A percentile compares a stretch with the other conserved stretches of the same genome.
These are phyloP conservation scores for Corylus heterophylla DNA, from an alignment of 306 rosid species.

Conservation along the genomic window DNA sequence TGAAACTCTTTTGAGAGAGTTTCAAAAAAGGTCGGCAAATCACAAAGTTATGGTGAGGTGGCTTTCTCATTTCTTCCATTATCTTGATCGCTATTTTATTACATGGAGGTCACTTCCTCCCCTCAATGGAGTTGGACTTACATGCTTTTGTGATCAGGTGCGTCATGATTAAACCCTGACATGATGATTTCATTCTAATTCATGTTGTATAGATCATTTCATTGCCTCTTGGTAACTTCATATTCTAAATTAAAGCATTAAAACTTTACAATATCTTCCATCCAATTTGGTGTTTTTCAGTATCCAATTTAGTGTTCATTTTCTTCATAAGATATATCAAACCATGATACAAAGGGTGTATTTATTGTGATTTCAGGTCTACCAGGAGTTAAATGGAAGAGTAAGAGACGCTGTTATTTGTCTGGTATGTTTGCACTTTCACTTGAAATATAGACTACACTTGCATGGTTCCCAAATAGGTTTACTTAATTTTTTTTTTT, in stretches of 20 bases:
- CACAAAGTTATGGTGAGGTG: slow-evolving; percentile 71
- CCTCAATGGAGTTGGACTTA: slow-evolving; percentile 55
- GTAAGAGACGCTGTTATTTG: slow-evolving; percentile 61
- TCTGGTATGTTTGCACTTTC: slow-evolving; percentile 43
- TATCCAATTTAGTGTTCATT: not conserved
- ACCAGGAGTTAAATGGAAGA: slow-evolving; percentile 58
- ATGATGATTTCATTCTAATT: not conserved
- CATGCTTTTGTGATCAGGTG: slow-evolving; percentile 71
- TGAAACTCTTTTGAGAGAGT: slow-evolving; percentile 64
- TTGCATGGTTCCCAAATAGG: not conserved
- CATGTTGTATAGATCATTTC: not conserved
- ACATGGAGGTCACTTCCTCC: slow-evolving; percentile 58
- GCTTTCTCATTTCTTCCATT: slow-evolving; percentile 60
- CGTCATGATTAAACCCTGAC: slow-evolving; percentile 16
- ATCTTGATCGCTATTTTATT: slow-evolving; percentile 58
- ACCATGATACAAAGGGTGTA: not conserved
- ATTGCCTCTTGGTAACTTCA: not conserved
- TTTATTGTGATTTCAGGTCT: slow-evolving; percentile 50
- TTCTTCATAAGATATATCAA: not conserved
- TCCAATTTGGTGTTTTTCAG: not conserved
- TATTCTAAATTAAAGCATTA: not conserved
- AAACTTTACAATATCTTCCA: not conserved
- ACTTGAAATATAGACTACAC: not conserved
- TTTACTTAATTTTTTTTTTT: not conserved
- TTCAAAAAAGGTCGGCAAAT: slow-evolving; percentile 76